Evolutionary conservation across 2,329 filamentous ascomycete genomes (phyloP).

Genomic region (Cladobotryum mycophilum): DNA sequence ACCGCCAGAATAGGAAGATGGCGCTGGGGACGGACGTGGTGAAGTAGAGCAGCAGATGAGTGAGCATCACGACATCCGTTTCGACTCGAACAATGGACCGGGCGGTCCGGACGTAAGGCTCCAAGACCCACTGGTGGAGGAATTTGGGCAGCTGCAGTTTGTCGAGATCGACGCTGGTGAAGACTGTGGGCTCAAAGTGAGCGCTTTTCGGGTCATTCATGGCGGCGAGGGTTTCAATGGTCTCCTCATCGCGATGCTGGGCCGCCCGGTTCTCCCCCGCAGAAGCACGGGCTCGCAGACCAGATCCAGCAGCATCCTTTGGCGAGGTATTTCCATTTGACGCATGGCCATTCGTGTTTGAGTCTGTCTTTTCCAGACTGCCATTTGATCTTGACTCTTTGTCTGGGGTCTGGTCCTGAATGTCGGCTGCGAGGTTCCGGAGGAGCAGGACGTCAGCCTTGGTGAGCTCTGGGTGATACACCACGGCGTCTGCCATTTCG

Average conservation of each 20-base stretch:
- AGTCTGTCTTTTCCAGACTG: not conserved
- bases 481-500: not conserved
- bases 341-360: not conserved
- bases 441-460: conserved; percentile 4
- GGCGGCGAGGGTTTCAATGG: conserved; percentile 31
- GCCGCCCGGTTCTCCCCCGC: not conserved
- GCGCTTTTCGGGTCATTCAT: conserved; percentile 35
- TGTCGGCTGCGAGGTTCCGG: conserved; percentile 3
- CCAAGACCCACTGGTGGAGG: conserved; percentile 45
- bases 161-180: conserved; percentile 36
- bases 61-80: conserved; percentile 73
- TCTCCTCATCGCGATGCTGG: not conserved
- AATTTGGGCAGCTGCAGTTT: conserved; percentile 29
- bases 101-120: conserved; percentile 54
- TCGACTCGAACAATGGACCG: conserved; percentile 53
- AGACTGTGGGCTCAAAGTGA: conserved; percentile 41
- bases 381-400: not conserved
- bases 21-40: conserved; percentile 65
- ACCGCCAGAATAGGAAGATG: conserved; percentile 56
- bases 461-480: not conserved
- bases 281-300: not conserved
- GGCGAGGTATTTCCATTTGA: not conserved
- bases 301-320: not conserved
- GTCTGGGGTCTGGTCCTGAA: not conserved
- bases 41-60: conserved; percentile 67